Evolutionary conservation across 805 yeast genomes (phyloP).

Genomic region (Aciculoconidium aculeatum): DNA sequence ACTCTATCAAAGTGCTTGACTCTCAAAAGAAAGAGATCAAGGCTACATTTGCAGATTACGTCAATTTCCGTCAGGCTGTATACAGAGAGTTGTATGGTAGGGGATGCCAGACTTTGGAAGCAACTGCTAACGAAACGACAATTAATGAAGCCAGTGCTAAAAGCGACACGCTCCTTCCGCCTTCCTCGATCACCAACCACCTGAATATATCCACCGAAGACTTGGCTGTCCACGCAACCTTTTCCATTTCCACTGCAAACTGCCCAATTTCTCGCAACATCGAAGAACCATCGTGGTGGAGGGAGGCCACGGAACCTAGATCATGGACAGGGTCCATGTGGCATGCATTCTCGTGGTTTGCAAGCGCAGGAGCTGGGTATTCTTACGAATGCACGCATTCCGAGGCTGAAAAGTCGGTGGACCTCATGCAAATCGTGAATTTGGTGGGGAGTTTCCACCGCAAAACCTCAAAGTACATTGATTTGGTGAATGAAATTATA

Average conservation of each 20-base stretch:
- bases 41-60: constrained; percentile 34
- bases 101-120: no score
- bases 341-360: constrained; percentile 83
- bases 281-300: constrained; percentile 34
- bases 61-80: constrained; percentile 29
- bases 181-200: constrained; percentile 10
- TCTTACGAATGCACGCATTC: no score
- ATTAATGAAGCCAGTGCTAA: background rate
- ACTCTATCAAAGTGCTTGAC: constrained; percentile 11
- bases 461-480: constrained; percentile 25
- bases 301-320: constrained; percentile 38
- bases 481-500: constrained; percentile 27
- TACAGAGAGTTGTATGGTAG: constrained; percentile 16
- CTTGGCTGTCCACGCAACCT: constrained; percentile 24
- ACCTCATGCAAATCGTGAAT: constrained; percentile 18
- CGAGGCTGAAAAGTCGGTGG: constrained; percentile 11
- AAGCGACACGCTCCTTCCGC: background rate
- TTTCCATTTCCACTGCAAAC: constrained; percentile 11
- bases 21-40: constrained; percentile 11
- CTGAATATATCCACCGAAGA: constrained; percentile 21
- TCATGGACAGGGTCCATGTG: constrained; percentile 57
- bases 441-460: constrained; percentile 36
- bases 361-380: constrained; percentile 55
- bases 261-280: no score
- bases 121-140: no score